Evolutionary conservation across 176 grass and related monocot genomes (phyloP).

Genomic region (Miscanthus lutarioriparius): DNA sequence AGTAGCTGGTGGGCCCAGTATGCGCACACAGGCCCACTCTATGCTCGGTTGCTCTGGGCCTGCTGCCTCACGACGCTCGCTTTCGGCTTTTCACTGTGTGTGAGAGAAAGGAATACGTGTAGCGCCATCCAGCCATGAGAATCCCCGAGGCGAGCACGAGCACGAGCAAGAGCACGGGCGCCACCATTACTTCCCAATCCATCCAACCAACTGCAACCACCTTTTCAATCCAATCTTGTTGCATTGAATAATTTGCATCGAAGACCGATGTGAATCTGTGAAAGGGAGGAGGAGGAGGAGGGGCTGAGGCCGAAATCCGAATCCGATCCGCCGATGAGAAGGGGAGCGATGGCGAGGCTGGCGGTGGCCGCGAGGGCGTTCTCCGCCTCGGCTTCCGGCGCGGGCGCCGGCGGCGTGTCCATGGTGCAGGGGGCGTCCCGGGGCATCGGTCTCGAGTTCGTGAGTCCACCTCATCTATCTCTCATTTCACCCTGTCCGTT

Average conservation of each 20-base stretch:
- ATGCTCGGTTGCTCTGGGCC: not conserved
- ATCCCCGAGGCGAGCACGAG: not conserved
- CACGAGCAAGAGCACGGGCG: not conserved
- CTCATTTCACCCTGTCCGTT: not conserved
- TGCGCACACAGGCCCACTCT: not conserved
- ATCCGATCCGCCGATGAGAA: not conserved
- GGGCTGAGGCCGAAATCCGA: not conserved
- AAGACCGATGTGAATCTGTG: not conserved
- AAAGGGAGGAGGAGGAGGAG: not conserved
- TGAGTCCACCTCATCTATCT: slow-evolving; percentile 24
- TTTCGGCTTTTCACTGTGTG: too few species aligned
- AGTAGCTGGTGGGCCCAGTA: not conserved
- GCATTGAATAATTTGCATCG: too few species aligned
- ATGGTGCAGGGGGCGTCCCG: slow-evolving; percentile 93
- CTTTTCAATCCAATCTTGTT: not conserved
- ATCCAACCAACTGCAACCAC: not conserved
- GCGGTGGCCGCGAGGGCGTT: slow-evolving; percentile 38
- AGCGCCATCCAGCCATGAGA: slow-evolving; percentile 19
- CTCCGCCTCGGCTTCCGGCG: slow-evolving; percentile 27
- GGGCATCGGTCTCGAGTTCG: slow-evolving; percentile 91
- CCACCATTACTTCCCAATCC: slow-evolving; percentile 22
- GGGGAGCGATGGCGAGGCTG: slow-evolving; percentile 39
- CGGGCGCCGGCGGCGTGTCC: slow-evolving; percentile 47
- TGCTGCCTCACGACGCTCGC: not conserved
- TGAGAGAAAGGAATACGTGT: slow-evolving; percentile 5